Base-by-base conservation (phyloP, 1,284 basidiomycete genomes). In the Inonotus obliquus region DNA sequence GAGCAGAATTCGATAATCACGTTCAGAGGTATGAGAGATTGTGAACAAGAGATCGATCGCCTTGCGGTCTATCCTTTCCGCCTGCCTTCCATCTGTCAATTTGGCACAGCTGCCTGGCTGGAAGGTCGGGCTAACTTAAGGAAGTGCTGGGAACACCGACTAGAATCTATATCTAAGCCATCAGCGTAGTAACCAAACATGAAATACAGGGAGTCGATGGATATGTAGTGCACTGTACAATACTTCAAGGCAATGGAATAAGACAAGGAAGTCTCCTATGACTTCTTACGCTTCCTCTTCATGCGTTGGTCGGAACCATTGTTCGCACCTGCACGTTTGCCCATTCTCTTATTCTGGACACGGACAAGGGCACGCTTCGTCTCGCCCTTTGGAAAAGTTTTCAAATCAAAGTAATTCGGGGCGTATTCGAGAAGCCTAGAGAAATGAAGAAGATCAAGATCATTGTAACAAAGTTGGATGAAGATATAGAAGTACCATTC, bases 361-460 rank as follows among this genome's bases (percentile, higher is more conserved):
- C 82, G 76, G 67, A 81, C 73, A 48, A 94, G 73, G 1, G 85
- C 81, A 4, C 82, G 78, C 75, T 92, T 93, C 37, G 87, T 84
- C 72, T 93, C 89, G 9, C 91, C 86, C 49, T 89, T 83, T 1
- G 81, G 75, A 77, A 93, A 89, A 1, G 74, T 71, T 2, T 71
- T 64, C n/a, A 88, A 64, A 70, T 96, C 90, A 72, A 86, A 99
- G 77, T 98, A 98, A 29, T 72, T 71, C 0, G 84, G 75, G 0
- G 94, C 93, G 67, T 81, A 87, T 71, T 98, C 94, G 47, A 97
- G 74, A 17, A 98, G 76, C 93, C 91, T 92, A 66, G 19, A 54
- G 66, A 19, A 54, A 59, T 60, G 58, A 13, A 25, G 32, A 17
- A 17, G 27, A 10, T 27, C 17, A 47, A 39, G 9, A 54, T 52